Conservation (phyloP, 202 grass and related monocot species). For the Schoenoplectus tabernaemontani region DNA sequence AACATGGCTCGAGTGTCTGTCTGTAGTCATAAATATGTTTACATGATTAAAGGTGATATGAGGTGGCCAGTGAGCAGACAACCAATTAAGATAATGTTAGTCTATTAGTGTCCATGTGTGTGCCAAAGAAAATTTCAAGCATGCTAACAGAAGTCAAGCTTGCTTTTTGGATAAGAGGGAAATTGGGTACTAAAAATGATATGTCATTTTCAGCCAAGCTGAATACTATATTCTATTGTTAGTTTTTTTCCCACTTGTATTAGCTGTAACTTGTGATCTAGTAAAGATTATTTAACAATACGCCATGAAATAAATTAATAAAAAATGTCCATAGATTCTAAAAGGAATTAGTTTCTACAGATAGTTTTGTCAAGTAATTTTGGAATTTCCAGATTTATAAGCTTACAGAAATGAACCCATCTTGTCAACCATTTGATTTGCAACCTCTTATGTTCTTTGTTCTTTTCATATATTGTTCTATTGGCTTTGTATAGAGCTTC, state of each 20-base stretch:
- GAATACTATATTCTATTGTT: background rate
- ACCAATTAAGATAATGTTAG: background rate
- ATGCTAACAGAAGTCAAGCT: background rate
- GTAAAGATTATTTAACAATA: background rate
- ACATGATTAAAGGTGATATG: background rate
- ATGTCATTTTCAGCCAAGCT: conserved; percentile 8
- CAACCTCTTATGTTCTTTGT: background rate
- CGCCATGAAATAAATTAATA: background rate
- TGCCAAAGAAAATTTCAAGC: background rate
- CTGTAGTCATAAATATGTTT: background rate
- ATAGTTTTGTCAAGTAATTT: background rate
- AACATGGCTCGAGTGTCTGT: background rate
- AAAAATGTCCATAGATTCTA: background rate
- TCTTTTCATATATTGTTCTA: background rate
- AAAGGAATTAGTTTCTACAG: background rate
- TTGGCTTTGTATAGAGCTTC: background rate
- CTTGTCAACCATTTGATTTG: background rate
- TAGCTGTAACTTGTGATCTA: background rate
- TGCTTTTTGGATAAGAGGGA: conserved; percentile 12
- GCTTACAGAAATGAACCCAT: background rate
- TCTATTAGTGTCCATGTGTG: conserved; percentile 4
- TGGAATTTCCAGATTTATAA: background rate
- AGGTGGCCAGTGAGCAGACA: background rate
- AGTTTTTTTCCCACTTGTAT: background rate
- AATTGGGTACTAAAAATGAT: background rate